These are phyloP conservation scores for Aspergillus homomorphus DNA, from an alignment of 495 filamentous ascomycete species.

Conservation along the genomic window DNA sequence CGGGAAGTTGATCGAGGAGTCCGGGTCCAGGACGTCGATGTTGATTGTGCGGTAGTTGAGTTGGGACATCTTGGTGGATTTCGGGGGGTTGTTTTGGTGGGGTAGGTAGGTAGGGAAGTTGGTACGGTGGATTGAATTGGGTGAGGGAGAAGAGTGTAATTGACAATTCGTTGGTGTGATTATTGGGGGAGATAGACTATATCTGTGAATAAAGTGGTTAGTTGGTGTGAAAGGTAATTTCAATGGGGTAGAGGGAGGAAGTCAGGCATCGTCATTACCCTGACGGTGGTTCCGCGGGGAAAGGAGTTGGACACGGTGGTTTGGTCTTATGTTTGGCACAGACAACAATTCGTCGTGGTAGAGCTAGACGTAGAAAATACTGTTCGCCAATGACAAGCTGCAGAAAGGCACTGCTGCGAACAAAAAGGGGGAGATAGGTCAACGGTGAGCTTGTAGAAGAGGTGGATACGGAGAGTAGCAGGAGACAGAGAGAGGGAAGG, in stretches of 20 bases:
- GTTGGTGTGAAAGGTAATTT: too few relatives aligned
- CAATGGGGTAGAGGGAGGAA: neutral
- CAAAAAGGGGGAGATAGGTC: neutral
- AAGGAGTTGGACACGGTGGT: conserved; percentile 4
- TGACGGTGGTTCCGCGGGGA: neutral
- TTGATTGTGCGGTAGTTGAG: conserved; percentile 90
- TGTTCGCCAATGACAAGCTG: neutral
- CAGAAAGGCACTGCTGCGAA: neutral
- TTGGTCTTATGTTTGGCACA: neutral
- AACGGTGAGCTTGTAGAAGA: neutral
- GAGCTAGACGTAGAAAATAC: too few relatives aligned
- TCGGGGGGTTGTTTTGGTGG: neutral
- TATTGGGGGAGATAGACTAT: neutral
- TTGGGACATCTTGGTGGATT: conserved; percentile 48
- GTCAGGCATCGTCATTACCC: conserved; percentile 8
- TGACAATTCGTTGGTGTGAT: neutral
- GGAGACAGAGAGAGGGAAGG: neutral
- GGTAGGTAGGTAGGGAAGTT: conserved; percentile 5
- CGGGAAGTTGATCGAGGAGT: conserved; percentile 83
- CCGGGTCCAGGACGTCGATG: conserved; percentile 85
- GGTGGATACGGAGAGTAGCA: neutral
- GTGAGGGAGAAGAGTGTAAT: neutral
- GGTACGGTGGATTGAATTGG: neutral
- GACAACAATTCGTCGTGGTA: neutral
- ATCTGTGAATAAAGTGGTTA: neutral